Percentiles rank a stretch among this genome's conserved stretches.
These are phyloP conservation scores for Papiliotrema nemorosa DNA, from an alignment of 1,284 basidiomycete species.

Conservation along the genomic window DNA sequence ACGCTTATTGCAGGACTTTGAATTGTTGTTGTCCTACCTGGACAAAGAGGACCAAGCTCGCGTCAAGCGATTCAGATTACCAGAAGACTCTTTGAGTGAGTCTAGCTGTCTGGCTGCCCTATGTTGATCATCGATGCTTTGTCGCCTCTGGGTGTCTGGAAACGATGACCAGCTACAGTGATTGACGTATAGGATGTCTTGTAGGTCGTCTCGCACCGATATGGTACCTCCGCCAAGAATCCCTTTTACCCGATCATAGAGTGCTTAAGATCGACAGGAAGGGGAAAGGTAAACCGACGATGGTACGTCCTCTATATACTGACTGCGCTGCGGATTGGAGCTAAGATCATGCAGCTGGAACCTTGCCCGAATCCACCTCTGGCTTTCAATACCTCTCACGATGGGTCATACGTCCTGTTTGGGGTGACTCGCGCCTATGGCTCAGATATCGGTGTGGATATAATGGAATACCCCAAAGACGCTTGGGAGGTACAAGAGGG, in stretches of 20 bases:
- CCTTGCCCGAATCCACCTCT: constrained; percentile 21
- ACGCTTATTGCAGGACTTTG: not conserved
- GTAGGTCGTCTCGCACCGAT: constrained; percentile 34
- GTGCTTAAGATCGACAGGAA: constrained; percentile 21
- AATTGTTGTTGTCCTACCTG: not conserved
- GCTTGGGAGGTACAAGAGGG: constrained; percentile 19
- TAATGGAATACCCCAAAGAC: constrained; percentile 29
- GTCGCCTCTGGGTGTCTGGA: no score
- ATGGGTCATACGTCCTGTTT: constrained; percentile 34
- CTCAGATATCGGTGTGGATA: constrained; percentile 36
- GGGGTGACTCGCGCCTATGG: constrained; percentile 12
- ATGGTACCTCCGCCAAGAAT: constrained; percentile 28
- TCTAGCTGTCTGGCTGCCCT: constrained; percentile 2
- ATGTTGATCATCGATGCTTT: no score
- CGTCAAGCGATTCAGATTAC: constrained; percentile 30
- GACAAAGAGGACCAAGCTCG: constrained; percentile 13
- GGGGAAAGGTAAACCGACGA: constrained; percentile 35
- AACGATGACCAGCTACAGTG: constrained; percentile 1
- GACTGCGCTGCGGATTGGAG: not conserved
- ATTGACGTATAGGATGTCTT: constrained; percentile 22
- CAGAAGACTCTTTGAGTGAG: constrained; percentile 21
- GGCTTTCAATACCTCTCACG: constrained; percentile 44
- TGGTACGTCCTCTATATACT: constrained; percentile 14
- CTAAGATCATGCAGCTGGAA: constrained; percentile 4
- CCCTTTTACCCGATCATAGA: constrained; percentile 9